Percentiles rank a stretch among this genome's conserved stretches.
phyloP scores from a whole-genome alignment of 2,329 filamentous ascomycete genomes.

The Pseudogymnoascus sp. region DNA sequence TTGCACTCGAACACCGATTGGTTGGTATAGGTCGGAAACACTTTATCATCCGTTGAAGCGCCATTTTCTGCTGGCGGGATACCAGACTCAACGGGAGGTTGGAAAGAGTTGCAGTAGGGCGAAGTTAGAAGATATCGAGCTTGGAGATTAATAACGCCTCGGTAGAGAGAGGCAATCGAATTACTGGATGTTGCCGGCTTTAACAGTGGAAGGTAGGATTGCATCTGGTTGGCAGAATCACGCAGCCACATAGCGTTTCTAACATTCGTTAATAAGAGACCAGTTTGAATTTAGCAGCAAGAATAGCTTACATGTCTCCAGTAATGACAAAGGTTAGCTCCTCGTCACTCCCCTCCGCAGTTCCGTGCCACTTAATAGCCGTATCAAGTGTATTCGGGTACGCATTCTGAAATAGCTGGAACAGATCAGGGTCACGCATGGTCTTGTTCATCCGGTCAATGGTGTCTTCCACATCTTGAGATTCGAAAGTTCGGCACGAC shows the following conservation, averaged over 20 bases:
- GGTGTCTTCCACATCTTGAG: slow-evolving; percentile 66
- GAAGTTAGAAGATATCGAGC: slow-evolving; percentile 57
- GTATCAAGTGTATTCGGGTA: slow-evolving; percentile 72
- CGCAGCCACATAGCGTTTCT: slow-evolving; percentile 89
- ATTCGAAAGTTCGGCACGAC: slow-evolving; percentile 74
- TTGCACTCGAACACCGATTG: slow-evolving; percentile 86
- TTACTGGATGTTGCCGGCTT: slow-evolving; percentile 44
- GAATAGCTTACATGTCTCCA: slow-evolving; percentile 41
- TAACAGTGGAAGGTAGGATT: slow-evolving; percentile 58
- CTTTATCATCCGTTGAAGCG: slow-evolving; percentile 51
- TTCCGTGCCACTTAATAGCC: slow-evolving; percentile 61
- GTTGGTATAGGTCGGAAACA: slow-evolving; percentile 62
- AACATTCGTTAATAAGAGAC: slow-evolving; percentile 35
- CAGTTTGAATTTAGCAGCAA: slow-evolving; percentile 44
- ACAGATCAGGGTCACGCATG: slow-evolving; percentile 70
- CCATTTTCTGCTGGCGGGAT: slow-evolving; percentile 51
- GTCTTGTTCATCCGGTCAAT: slow-evolving; percentile 61
- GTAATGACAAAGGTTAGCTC: slow-evolving; percentile 56
- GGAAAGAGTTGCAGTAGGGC: slow-evolving; percentile 87
- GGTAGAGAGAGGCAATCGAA: slow-evolving; percentile 59
- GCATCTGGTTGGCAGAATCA: slow-evolving; percentile 71
- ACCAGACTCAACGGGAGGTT: slow-evolving; percentile 70
- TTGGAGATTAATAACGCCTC: slow-evolving; percentile 66
- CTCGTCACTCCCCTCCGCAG: slow-evolving; percentile 49
- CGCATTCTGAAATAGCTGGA: slow-evolving; percentile 62